These are phyloP conservation scores for Eucalyptus shirleyi DNA, from an alignment of 345 rosid species.

Conservation along the genomic window DNA sequence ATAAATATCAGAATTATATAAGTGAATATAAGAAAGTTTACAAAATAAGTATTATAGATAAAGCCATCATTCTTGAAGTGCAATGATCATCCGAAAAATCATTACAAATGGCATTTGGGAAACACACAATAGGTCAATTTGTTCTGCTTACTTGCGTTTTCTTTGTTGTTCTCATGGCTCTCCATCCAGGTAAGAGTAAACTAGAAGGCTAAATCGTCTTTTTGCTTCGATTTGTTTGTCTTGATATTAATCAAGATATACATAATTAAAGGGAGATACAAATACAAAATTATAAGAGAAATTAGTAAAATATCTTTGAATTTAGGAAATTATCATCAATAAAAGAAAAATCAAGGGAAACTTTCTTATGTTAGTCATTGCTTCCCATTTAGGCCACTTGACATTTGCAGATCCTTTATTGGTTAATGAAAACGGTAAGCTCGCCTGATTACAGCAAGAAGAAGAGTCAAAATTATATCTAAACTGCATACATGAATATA, in stretches of 20 bases:
- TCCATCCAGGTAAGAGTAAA: background rate
- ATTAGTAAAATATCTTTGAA: background rate
- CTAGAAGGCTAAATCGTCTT: background rate
- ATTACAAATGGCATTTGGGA: background rate
- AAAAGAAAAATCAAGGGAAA: too few relatives aligned
- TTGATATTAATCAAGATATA: too few relatives aligned
- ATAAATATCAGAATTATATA: background rate
- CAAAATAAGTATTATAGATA: background rate
- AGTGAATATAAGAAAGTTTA: background rate
- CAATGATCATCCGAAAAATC: background rate
- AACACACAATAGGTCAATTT: background rate
- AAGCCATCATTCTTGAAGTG: background rate
- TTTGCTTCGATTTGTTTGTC: background rate
- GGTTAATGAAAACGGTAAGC: background rate
- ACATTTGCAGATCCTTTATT: too few relatives aligned
- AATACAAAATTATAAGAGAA: background rate
- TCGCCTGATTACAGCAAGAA: background rate
- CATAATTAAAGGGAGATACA: too few relatives aligned
- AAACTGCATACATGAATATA: background rate
- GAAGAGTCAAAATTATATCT: background rate
- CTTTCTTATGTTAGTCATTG: too few relatives aligned
- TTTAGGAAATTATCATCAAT: too few relatives aligned
- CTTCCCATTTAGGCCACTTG: too few relatives aligned
- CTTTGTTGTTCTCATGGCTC: background rate
- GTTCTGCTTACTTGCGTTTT: background rate